Conservation (phyloP, 148 eudicot species). For the Vaccinium macrocarpon region DNA sequence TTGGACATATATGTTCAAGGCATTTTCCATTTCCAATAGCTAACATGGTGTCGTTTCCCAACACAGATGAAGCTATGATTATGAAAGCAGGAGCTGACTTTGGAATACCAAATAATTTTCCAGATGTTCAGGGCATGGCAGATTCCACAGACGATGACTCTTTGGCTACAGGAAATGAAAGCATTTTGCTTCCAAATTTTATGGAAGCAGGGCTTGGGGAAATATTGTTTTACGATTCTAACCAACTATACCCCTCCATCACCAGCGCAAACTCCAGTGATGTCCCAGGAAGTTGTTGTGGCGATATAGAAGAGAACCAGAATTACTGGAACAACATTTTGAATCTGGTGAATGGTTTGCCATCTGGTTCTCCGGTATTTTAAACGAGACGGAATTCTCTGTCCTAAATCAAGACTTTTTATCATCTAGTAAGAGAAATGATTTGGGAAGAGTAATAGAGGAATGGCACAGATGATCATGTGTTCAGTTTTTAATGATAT, state of each 20-base stretch:
- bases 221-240: background rate
- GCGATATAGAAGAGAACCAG: conserved; percentile 9
- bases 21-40: background rate
- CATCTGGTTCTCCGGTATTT: background rate
- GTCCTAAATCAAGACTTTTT: no score
- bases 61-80: background rate
- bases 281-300: background rate
- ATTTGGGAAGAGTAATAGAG: no score
- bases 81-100: no score
- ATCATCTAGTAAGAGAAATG: no score
- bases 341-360: background rate
- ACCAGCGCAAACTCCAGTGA: background rate
- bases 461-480: no score
- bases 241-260: background rate
- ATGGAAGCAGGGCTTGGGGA: conserved; percentile 3
- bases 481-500: no score
- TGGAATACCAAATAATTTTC: background rate
- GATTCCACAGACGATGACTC: background rate
- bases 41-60: background rate
- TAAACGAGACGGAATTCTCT: no score
- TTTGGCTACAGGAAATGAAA: background rate
- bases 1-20: no score
- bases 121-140: background rate
- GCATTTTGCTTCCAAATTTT: conserved; percentile 1
- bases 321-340: conserved; percentile 15